A percentile compares a stretch with the other conserved stretches of the same genome.
Conservation (phyloP, 352 stramenopile species). For the Pythium vanterpoolii region DNA sequence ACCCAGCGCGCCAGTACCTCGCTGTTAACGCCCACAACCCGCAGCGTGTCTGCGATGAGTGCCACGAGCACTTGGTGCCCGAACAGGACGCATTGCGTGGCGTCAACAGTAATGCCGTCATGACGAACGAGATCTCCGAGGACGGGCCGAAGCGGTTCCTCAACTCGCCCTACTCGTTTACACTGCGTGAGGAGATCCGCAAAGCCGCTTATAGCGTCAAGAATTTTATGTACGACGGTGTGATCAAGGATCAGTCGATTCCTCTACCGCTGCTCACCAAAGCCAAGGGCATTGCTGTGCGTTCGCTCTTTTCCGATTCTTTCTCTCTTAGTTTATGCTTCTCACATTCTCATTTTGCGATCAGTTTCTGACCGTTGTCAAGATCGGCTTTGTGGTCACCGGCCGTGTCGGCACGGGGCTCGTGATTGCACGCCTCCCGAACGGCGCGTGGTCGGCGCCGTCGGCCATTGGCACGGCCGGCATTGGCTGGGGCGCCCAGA, state of each 20-base stretch:
- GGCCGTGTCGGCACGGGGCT: slow-evolving; percentile 90
- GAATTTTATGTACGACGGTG: slow-evolving; percentile 88
- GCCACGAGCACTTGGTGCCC: slow-evolving; percentile 49
- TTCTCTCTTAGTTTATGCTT: no score
- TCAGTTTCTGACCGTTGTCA: slow-evolving; percentile 91
- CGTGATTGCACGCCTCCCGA: slow-evolving; percentile 88
- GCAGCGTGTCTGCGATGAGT: slow-evolving; percentile 81
- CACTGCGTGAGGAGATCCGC: slow-evolving; percentile 88
- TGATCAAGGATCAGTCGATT: slow-evolving; percentile 90
- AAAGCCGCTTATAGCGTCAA: slow-evolving; percentile 93
- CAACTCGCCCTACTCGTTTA: slow-evolving; percentile 87
- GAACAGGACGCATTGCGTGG: slow-evolving; percentile 62
- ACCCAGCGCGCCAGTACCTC: slow-evolving; percentile 70
- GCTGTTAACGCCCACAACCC: slow-evolving; percentile 79
- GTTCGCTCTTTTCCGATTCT: no score
- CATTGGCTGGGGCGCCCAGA: slow-evolving; percentile 87
- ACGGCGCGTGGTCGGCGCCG: slow-evolving; percentile 94
- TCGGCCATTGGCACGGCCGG: slow-evolving; percentile 92
- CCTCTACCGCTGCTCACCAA: slow-evolving; percentile 83
- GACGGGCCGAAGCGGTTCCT: slow-evolving; percentile 66
- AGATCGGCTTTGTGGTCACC: slow-evolving; percentile 87
- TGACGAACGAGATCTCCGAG: slow-evolving; percentile 66
- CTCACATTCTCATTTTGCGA: no score
- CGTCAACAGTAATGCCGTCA: slow-evolving; percentile 81
- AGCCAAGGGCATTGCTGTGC: slow-evolving; percentile 87